A percentile compares a stretch with the other conserved stretches of the same genome.
Conservation (phyloP, 768 basidiomycete genomes). For the Neoboletus subvelutipes region DNA sequence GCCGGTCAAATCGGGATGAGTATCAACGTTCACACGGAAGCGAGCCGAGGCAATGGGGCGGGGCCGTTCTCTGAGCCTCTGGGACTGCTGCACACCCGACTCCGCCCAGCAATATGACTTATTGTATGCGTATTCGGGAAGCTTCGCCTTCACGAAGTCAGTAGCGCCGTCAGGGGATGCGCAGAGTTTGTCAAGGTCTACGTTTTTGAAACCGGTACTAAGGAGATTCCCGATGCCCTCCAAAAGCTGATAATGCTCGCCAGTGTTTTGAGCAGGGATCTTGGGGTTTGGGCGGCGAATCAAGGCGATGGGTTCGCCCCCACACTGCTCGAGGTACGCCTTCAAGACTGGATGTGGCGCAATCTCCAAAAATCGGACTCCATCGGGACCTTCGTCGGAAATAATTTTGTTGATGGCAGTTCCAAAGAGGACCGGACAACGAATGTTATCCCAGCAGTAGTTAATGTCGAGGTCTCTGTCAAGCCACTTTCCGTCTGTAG, state of each 20-base stretch:
- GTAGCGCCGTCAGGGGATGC: slow-evolving; percentile 20
- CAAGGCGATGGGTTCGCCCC: slow-evolving; percentile 30
- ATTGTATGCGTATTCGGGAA: slow-evolving; percentile 34
- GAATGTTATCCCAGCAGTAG: slow-evolving; percentile 40
- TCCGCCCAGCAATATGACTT: slow-evolving; percentile 29
- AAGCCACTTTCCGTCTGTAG: slow-evolving; percentile 35
- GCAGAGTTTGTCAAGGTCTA: slow-evolving; percentile 30
- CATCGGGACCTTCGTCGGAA: slow-evolving; percentile 29
- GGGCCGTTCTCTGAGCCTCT: slow-evolving; percentile 25
- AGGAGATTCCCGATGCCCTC: slow-evolving; percentile 34
- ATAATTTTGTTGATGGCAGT: slow-evolving; percentile 33
- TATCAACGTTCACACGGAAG: slow-evolving; percentile 36
- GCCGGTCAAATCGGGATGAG: slow-evolving; percentile 39
- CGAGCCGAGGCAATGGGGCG: slow-evolving; percentile 38
- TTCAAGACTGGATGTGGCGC: slow-evolving; percentile 37
- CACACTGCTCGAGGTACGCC: slow-evolving; percentile 35
- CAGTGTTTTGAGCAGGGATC: slow-evolving; percentile 31
- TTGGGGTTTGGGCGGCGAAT: slow-evolving; percentile 35
- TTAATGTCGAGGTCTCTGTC: slow-evolving; percentile 27
- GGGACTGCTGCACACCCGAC: slow-evolving; percentile 24
- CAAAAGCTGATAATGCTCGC: slow-evolving; percentile 33
- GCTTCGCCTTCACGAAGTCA: slow-evolving; percentile 24
- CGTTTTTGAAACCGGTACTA: slow-evolving; percentile 29
- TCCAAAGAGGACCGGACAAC: slow-evolving; percentile 35
- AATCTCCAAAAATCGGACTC: slow-evolving; percentile 32